These are phyloP conservation scores for Colletotrichum sp. DNA, from an alignment of 2,329 filamentous ascomycete species.

Conservation along the genomic window DNA sequence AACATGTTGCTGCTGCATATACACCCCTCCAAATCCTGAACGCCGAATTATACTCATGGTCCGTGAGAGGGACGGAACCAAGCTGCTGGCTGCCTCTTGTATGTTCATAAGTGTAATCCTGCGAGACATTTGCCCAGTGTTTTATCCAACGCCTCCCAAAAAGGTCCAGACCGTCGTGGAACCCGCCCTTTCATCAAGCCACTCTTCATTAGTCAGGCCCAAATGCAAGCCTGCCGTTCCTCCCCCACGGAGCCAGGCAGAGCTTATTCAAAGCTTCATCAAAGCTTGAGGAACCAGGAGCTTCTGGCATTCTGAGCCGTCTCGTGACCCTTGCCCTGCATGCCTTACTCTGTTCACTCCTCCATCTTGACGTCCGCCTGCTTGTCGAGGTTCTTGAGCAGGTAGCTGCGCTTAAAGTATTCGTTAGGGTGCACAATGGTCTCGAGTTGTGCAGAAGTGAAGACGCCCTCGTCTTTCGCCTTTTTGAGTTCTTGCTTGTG, in stretches of 20 bases:
- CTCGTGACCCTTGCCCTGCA: background rate
- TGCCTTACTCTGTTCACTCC: conserved; percentile 36
- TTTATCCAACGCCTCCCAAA: background rate
- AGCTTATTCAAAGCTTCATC: background rate
- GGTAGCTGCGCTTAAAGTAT: conserved; percentile 94
- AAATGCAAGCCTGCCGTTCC: background rate
- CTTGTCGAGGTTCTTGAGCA: conserved; percentile 79
- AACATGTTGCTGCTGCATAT: background rate
- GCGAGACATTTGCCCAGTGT: background rate
- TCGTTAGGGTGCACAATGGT: conserved; percentile 98
- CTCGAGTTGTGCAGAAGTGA: conserved; percentile 80
- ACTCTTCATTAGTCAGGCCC: conserved; percentile 5
- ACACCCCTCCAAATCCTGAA: background rate
- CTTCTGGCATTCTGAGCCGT: background rate
- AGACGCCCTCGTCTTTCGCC: conserved; percentile 76
- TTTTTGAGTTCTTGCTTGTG: conserved; percentile 81
- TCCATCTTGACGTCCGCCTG: conserved; percentile 63
- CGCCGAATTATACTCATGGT: background rate
- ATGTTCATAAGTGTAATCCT: background rate
- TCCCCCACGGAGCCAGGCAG: background rate
- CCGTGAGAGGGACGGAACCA: background rate
- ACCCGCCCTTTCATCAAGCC: conserved; percentile 7
- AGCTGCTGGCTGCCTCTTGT: background rate
- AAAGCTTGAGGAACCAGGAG: background rate
- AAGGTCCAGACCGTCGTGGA: conserved; percentile 13